Conservation (phyloP, 345 rosid species). For the Populus nigra region DNA sequence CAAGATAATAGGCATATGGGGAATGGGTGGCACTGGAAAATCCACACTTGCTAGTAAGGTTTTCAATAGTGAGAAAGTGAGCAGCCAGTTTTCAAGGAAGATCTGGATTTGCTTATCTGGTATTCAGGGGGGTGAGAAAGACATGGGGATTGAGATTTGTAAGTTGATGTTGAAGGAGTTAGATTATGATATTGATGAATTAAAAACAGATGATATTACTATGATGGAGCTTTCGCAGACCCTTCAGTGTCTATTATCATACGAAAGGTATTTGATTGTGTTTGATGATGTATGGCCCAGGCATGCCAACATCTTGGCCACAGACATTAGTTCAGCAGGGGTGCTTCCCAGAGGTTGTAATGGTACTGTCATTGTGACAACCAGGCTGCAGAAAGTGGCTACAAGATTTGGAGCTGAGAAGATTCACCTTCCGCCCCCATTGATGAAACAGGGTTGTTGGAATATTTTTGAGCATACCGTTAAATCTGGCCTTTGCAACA, state of each 20-base stretch:
- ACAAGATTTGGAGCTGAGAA: neutral
- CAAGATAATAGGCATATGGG: neutral
- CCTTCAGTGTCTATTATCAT: no score
- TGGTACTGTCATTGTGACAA: neutral
- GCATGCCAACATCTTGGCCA: neutral
- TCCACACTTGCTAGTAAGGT: neutral
- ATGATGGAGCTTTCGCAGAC: no score
- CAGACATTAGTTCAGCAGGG: neutral
- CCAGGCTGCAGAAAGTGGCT: neutral
- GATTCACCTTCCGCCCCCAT: neutral
- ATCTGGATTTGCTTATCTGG: neutral
- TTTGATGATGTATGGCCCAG: neutral
- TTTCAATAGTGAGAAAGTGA: neutral
- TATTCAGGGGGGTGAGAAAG: neutral
- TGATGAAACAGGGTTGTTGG: neutral
- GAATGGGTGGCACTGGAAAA: conserved; percentile 6
- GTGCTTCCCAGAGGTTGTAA: neutral
- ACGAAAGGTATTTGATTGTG: neutral
- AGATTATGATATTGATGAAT: neutral
- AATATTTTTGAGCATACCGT: no score
- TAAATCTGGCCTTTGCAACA: no score
- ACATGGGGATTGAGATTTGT: neutral
- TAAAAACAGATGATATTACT: no score
- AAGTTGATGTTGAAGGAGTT: neutral
- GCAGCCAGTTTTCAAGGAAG: neutral